phyloP scores from a whole-genome alignment of 2,329 filamentous ascomycete species.

The Colletotrichum abscissum region DNA sequence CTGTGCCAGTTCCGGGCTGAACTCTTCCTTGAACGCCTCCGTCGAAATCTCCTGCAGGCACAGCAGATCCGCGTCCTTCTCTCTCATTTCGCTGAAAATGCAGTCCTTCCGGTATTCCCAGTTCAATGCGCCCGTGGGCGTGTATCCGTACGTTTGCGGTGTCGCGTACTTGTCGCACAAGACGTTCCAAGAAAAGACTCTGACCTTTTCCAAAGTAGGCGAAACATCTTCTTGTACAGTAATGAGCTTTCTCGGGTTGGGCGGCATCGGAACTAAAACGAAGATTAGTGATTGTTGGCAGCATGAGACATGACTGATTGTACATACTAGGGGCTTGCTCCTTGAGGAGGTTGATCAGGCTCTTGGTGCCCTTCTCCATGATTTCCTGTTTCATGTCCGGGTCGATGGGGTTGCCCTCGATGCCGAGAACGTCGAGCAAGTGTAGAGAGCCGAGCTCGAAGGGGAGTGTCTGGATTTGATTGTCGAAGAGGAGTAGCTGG shows the following conservation, averaged over 20 bases:
- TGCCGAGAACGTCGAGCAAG: conserved; percentile 87
- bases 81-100: conserved; percentile 84
- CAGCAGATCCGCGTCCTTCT: conserved; percentile 86
- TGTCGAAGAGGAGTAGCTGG: conserved; percentile 89
- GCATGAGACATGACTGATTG: background rate
- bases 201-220: conserved; percentile 75
- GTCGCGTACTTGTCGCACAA: conserved; percentile 95
- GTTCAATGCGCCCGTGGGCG: conserved; percentile 80
- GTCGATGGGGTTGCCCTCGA: conserved; percentile 90
- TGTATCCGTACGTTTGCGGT: conserved; percentile 87
- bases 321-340: conserved; percentile 85
- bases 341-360: conserved; percentile 83
- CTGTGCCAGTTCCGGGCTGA: conserved; percentile 86
- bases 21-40: conserved; percentile 91
- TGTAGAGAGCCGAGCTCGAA: conserved; percentile 90
- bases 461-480: conserved; percentile 84
- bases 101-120: conserved; percentile 90
- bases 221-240: conserved; percentile 77
- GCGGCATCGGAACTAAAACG: conserved; percentile 78
- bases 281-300: conserved; percentile 38
- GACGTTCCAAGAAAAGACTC: conserved; percentile 94
- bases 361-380: conserved; percentile 87
- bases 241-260: conserved; percentile 80
- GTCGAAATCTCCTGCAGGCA: conserved; percentile 94
- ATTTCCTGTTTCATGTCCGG: conserved; percentile 82